Base-by-base conservation (phyloP, 768 basidiomycete genomes). In the Pleurotus sapidus region DNA sequence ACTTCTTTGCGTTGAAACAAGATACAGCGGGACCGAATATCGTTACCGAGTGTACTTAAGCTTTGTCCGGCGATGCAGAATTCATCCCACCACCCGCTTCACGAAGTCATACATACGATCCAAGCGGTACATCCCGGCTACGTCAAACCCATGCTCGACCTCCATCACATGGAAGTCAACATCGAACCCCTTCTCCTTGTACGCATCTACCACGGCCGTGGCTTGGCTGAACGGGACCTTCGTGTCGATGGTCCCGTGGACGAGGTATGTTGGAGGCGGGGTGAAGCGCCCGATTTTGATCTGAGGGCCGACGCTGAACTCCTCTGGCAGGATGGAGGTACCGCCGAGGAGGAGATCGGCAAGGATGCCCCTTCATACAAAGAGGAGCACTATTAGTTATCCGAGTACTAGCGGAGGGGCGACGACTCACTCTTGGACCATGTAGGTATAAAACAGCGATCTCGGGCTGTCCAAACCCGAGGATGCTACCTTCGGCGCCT, bases 371-470 rank as follows among this genome's bases (percentile, higher is more conserved):
- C 74, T 76, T 40, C 15, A 25, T 12, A 15, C 1, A 15, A 12
- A 9, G 37, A 8, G 38, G 3, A 38, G 40, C 47, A 56, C 17
- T n/a, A 34, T 5, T 27, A 1, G 40, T 11, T 5, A 46, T 18
- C 27, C 7, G 27, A 45, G 54, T 7, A 49, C 23, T 18, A 20
- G 11, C 14, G 3, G 37, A 24, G 18, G 4, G 11, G n/a, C 42
- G 27, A 15, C 12, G 2, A 62, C 73, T 46, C 48, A 74, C 73
- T 74, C 74, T 63, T 76, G 75, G 9, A 76, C 64, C 74, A 75
- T 76, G 57, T 73, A 76, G 49, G 60, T 59, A 57, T 76, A 76
- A 49, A 74, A 73, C 15, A 75, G 63, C 23, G 66, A 54, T 25
- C 75, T 59, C 38, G 56, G 58, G 23, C 65, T 68, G 14, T 72